phyloP scores from a whole-genome alignment of 2,329 filamentous ascomycete species.

The Botrytis aclada region DNA sequence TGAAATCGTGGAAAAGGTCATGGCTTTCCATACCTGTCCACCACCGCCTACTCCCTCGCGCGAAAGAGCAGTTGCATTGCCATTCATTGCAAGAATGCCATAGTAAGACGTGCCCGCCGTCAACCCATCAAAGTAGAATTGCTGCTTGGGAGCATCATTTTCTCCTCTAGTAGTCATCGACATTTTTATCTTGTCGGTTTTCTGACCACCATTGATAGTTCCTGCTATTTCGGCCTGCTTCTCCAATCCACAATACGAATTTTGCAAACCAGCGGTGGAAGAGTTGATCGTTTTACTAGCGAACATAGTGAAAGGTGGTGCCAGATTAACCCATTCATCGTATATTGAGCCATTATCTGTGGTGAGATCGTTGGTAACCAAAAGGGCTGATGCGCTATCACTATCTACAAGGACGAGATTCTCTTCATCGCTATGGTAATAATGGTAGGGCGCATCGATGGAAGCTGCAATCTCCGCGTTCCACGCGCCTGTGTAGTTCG shows the following conservation, averaged over 20 bases:
- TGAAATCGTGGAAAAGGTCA: conserved; percentile 74
- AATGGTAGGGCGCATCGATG: conserved; percentile 73
- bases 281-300: conserved; percentile 60
- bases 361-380: conserved; percentile 75
- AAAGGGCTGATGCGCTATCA: conserved; percentile 72
- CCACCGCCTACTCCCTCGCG: conserved; percentile 64
- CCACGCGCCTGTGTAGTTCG: conserved; percentile 59
- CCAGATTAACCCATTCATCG: conserved; percentile 53
- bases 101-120: conserved; percentile 69
- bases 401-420: conserved; percentile 78
- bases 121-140: conserved; percentile 79
- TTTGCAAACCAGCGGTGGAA: conserved; percentile 65
- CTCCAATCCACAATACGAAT: conserved; percentile 79
- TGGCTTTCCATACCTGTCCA: conserved; percentile 68
- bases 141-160: conserved; percentile 71
- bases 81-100: conserved; percentile 66
- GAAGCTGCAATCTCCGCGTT: conserved; percentile 81
- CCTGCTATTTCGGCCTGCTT: conserved; percentile 61
- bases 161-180: conserved; percentile 67
- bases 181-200: conserved; percentile 48
- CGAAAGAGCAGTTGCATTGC: conserved; percentile 52
- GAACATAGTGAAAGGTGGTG: conserved; percentile 73
- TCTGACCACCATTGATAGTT: conserved; percentile 47
- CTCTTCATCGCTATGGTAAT: conserved; percentile 46
- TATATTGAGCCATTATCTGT: conserved; percentile 48